phyloP scores from a whole-genome alignment of 352 stramenopile species.

The Saprolegnia parasitica region DNA sequence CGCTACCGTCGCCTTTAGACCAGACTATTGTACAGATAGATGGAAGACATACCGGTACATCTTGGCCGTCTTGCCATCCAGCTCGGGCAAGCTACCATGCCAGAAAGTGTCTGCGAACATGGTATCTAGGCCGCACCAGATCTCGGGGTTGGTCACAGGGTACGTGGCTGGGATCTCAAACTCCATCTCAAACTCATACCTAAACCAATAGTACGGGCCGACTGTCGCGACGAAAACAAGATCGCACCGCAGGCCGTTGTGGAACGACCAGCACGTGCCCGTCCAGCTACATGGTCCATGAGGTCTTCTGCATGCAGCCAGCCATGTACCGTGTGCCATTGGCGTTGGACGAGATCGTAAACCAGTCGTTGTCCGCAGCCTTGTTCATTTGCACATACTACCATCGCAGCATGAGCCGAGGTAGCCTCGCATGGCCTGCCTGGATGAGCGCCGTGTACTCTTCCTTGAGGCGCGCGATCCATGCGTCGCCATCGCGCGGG shows the following conservation, averaged over 20 bases:
- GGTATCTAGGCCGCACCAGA: conserved; percentile 35
- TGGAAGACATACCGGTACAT: conserved; percentile 83
- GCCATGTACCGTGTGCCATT: conserved; percentile 49
- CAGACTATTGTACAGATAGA: background rate
- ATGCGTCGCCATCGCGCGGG: conserved; percentile 69
- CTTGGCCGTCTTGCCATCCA: conserved; percentile 87
- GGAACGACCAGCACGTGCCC: conserved; percentile 85
- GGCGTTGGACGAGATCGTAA: conserved; percentile 84
- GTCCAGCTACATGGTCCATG: conserved; percentile 41
- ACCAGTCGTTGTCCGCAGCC: conserved; percentile 86
- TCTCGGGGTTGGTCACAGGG: conserved; percentile 72
- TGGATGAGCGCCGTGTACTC: conserved; percentile 84
- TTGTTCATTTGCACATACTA: conserved; percentile 89
- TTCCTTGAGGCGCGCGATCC: conserved; percentile 82
- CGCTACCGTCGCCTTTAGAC: conserved; percentile 30
- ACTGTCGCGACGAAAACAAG: background rate
- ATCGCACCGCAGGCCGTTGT: conserved; percentile 77
- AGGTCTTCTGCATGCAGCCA: background rate
- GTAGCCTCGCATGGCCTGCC: conserved; percentile 28
- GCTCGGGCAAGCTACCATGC: conserved; percentile 54
- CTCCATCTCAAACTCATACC: conserved; percentile 71
- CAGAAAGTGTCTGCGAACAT: conserved; percentile 16
- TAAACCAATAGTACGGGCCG: background rate
- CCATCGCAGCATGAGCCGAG: background rate
- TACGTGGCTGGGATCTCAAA: conserved; percentile 84